phyloP scores from a whole-genome alignment of 768 basidiomycete genomes.

The Lactarius sanguifluus region DNA sequence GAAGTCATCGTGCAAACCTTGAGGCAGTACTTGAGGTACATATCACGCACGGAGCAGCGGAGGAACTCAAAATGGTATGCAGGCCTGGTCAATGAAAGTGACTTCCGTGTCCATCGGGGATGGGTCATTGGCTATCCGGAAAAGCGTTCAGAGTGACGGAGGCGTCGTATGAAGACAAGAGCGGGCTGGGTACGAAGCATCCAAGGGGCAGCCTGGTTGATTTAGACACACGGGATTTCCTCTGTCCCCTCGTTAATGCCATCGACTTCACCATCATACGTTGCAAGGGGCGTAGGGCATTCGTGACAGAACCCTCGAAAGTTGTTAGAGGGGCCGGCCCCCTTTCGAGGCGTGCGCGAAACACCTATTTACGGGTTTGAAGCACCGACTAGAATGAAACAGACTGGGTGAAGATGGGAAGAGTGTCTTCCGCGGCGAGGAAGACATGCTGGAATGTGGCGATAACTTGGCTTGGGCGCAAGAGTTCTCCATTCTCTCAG shows the following conservation, averaged over 20 bases:
- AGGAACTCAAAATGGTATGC: background rate
- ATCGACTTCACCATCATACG: background rate
- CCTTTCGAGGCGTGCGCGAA: background rate
- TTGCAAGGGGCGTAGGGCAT: background rate
- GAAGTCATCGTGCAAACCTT: background rate
- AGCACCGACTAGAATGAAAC: background rate
- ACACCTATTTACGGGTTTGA: background rate
- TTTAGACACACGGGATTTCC: constrained; percentile 6
- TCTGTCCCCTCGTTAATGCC: background rate
- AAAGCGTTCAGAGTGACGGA: background rate
- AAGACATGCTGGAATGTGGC: background rate
- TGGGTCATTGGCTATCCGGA: background rate
- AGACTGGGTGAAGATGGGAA: background rate
- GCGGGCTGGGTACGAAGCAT: background rate
- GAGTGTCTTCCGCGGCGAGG: background rate
- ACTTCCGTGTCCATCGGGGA: background rate
- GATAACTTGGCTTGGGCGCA: background rate
- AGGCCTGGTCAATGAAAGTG: background rate
- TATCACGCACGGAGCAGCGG: constrained; percentile 6
- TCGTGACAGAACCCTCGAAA: background rate
- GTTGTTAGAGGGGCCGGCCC: background rate
- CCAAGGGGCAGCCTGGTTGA: background rate
- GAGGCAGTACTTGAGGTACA: constrained; percentile 1
- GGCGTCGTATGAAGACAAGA: constrained; percentile 4
- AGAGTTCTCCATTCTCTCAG: background rate